phyloP scores from a whole-genome alignment of 108 stramenopile genomes.

The Skeletonema grethae region DNA sequence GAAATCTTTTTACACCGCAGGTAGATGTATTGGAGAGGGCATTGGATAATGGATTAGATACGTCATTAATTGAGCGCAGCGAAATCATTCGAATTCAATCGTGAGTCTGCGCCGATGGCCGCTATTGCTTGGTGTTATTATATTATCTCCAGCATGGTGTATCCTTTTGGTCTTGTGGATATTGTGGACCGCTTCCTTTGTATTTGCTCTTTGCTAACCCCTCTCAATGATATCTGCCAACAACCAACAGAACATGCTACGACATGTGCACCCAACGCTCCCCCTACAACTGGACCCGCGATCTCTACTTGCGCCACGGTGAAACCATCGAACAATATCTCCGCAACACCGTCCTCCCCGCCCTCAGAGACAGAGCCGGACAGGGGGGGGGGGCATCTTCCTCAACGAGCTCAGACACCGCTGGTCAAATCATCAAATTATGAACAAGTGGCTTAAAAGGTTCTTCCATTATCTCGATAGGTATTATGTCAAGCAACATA shows the following conservation, averaged over 20 bases:
- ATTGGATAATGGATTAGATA: conserved; percentile 84
- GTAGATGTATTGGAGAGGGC: conserved; percentile 89
- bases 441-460: conserved; percentile 99
- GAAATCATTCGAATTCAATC: conserved; percentile 92
- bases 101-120: conserved; percentile 51
- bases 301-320: conserved; percentile 96
- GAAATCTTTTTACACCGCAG: conserved; percentile 32
- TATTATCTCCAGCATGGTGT: not conserved
- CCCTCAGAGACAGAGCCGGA: conserved; percentile 82
- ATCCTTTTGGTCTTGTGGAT: not conserved
- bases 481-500: conserved; percentile 98
- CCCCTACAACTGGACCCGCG: conserved; percentile 99
- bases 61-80: conserved; percentile 88
- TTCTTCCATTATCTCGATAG: conserved; percentile 99
- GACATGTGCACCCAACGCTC: conserved; percentile 99
- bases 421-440: conserved; percentile 98
- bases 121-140: too few relatives aligned
- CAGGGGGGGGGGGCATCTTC: conserved; percentile 78
- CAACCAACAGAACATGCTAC: conserved; percentile 91
- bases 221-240: not conserved
- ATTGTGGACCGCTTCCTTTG: not conserved
- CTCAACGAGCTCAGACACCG: conserved; percentile 93
- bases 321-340: conserved; percentile 95
- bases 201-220: conserved; percentile 4
- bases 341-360: conserved; percentile 86